phyloP scores from a whole-genome alignment of 2,329 filamentous ascomycete species.

The Verticillium zaregamsianum region DNA sequence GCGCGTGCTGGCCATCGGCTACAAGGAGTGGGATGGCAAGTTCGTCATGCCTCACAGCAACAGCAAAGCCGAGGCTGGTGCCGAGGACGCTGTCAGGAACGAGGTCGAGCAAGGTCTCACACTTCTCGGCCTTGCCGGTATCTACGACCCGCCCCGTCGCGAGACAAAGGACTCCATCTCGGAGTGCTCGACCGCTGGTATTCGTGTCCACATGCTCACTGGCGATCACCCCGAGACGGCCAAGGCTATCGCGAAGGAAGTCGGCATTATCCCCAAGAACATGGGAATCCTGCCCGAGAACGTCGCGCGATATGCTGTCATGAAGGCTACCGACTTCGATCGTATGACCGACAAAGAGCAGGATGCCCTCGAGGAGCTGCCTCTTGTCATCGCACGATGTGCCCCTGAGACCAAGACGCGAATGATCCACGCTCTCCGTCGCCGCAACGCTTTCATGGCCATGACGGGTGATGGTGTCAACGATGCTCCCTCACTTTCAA shows the following conservation, averaged over 20 bases:
- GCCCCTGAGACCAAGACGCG: slow-evolving; percentile 83
- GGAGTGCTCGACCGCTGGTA: slow-evolving; percentile 68
- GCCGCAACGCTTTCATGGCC: slow-evolving; percentile 70
- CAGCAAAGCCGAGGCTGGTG: slow-evolving; percentile 23
- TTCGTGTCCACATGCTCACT: slow-evolving; percentile 79
- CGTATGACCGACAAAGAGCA: slow-evolving; percentile 71
- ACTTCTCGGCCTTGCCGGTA: slow-evolving; percentile 77
- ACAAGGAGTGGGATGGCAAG: slow-evolving; percentile 52
- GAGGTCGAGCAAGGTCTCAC: slow-evolving; percentile 64
- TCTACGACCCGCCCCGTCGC: slow-evolving; percentile 80
- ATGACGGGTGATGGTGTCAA: slow-evolving; percentile 92
- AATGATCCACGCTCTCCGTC: slow-evolving; percentile 85
- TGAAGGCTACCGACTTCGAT: slow-evolving; percentile 76
- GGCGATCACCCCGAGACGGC: slow-evolving; percentile 79
- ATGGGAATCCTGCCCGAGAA: slow-evolving; percentile 54
- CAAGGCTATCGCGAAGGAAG: slow-evolving; percentile 71
- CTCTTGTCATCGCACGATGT: slow-evolving; percentile 78
- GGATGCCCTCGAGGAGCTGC: slow-evolving; percentile 69
- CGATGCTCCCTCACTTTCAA: slow-evolving; percentile 75
- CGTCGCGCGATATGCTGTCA: slow-evolving; percentile 65
- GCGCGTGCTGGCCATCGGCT: slow-evolving; percentile 68
- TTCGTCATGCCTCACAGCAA: slow-evolving; percentile 23
- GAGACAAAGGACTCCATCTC: slow-evolving; percentile 72
- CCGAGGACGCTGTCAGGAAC: slow-evolving; percentile 43
- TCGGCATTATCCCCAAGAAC: slow-evolving; percentile 69